These are phyloP conservation scores for Adansonia madagascariensis DNA, from an alignment of 441 rosid genomes.

Conservation along the genomic window DNA sequence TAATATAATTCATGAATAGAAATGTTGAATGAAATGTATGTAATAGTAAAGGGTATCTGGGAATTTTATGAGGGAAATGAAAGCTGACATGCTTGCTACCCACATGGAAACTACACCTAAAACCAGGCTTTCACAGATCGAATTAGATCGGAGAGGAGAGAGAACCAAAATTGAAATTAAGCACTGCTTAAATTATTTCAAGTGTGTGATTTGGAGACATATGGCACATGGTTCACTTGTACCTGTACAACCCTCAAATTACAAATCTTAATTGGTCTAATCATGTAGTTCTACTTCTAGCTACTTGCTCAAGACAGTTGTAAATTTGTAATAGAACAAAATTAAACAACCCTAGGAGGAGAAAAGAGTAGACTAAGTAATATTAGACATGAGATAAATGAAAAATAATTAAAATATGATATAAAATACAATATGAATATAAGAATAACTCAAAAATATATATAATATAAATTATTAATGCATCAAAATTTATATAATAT, in stretches of 20 bases:
- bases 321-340: too few species aligned
- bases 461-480: too few species aligned
- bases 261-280: background rate
- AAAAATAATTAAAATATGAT: too few species aligned
- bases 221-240: slow-evolving; percentile 12
- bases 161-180: too few species aligned
- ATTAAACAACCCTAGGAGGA: too few species aligned
- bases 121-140: background rate
- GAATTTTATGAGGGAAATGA: background rate
- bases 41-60: background rate
- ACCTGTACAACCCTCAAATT: too few species aligned
- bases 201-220: background rate
- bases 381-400: too few species aligned
- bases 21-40: background rate
- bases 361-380: too few species aligned
- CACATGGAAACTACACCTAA: slow-evolving; percentile 4
- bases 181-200: background rate
- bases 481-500: too few species aligned
- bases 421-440: too few species aligned
- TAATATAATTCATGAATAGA: background rate
- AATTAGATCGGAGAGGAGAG: background rate
- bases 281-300: background rate
- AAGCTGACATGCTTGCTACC: slow-evolving; percentile 9
- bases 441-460: too few species aligned
- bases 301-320: background rate